These are phyloP conservation scores for Penstemon davidsonii DNA, from an alignment of 257 asterid species.

Conservation along the genomic window DNA sequence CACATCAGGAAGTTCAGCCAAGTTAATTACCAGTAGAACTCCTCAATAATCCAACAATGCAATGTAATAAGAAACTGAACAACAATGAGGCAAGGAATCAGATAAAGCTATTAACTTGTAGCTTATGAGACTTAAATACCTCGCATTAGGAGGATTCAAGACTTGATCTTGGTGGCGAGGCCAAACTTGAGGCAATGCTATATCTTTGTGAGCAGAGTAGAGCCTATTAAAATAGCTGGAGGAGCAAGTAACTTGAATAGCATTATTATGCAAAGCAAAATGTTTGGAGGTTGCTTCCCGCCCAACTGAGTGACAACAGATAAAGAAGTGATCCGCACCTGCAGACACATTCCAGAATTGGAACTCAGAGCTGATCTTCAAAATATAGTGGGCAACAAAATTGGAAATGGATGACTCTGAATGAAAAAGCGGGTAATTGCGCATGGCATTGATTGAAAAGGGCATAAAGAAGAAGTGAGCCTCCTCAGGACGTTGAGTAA, in stretches of 20 bases:
- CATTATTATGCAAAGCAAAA: conserved; percentile 49
- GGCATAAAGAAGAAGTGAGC: conserved; percentile 79
- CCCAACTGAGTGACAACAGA: conserved; percentile 70
- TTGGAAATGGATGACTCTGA: conserved; percentile 53
- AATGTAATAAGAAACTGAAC: background rate
- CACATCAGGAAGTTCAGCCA: background rate
- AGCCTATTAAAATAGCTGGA: conserved; percentile 83
- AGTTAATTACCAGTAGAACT: background rate
- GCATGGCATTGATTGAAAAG: conserved; percentile 72
- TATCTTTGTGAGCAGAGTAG: conserved; percentile 65
- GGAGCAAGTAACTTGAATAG: conserved; percentile 69
- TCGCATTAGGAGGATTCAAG: conserved; percentile 47
- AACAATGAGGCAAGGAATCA: background rate
- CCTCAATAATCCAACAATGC: background rate
- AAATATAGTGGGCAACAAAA: conserved; percentile 57
- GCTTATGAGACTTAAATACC: conserved; percentile 32
- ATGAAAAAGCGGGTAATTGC: conserved; percentile 58
- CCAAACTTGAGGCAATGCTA: conserved; percentile 80
- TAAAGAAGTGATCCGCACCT: conserved; percentile 79
- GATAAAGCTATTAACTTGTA: background rate
- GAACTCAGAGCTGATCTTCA: conserved; percentile 47
- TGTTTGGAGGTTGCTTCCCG: conserved; percentile 67
- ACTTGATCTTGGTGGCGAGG: conserved; percentile 43
- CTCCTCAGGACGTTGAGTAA: conserved; percentile 46
- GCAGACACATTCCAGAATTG: conserved; percentile 71